Conservation (phyloP, 129 eudicot genomes). For the Flaveria trinervia region DNA sequence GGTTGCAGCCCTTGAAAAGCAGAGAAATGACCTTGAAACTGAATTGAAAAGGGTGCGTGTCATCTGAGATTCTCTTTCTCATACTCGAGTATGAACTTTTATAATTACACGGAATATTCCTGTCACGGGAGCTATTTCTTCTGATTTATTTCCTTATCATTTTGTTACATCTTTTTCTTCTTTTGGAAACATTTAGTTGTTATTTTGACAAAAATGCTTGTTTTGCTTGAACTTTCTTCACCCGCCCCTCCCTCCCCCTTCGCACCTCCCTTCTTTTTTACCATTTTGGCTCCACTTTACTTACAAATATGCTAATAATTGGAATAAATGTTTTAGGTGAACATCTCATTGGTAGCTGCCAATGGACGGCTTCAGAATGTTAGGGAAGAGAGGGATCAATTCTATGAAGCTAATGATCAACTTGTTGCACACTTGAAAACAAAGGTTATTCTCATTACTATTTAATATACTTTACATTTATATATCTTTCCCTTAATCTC, state of each 20-base stretch:
- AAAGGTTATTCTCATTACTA: slow-evolving; percentile 43
- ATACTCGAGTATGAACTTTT: slow-evolving; percentile 9
- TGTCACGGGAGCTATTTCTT: not conserved
- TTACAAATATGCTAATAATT: not conserved
- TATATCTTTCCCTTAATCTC: not conserved
- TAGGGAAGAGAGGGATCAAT: slow-evolving; percentile 93
- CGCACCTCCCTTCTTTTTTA: too few relatives aligned
- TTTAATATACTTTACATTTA: not conserved
- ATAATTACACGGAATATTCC: not conserved
- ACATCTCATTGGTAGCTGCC: slow-evolving; percentile 82
- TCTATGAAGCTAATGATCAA: slow-evolving; percentile 94
- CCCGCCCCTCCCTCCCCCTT: too few relatives aligned
- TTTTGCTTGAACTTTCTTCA: not conserved
- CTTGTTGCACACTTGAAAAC: slow-evolving; percentile 87
- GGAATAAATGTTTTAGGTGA: slow-evolving; percentile 53
- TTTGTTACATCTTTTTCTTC: not conserved
- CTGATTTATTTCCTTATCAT: not conserved
- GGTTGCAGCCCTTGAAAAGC: slow-evolving; percentile 82
- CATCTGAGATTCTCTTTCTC: not conserved
- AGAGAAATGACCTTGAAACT: slow-evolving; percentile 90
- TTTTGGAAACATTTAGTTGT: not conserved
- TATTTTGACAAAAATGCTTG: not conserved
- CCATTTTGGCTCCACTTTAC: not conserved
- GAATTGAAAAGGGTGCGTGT: slow-evolving; percentile 67
- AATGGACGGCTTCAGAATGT: slow-evolving; percentile 79